Base-by-base conservation (phyloP, 2,329 filamentous ascomycete genomes). In the Aspergillus melleus region DNA sequence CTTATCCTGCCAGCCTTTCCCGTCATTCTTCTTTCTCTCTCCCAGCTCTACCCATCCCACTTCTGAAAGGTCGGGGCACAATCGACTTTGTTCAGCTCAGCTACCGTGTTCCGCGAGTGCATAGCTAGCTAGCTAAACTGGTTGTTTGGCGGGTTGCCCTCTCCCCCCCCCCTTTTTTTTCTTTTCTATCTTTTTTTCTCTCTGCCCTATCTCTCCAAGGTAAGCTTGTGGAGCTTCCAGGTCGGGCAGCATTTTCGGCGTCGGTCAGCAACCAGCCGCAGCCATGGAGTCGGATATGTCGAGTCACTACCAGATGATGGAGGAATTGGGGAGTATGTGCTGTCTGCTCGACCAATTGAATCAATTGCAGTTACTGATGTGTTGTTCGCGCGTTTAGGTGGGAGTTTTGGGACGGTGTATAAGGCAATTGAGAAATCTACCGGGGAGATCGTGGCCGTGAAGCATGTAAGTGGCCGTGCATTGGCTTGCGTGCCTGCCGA, bases 401-500 rank as follows among this genome's bases (percentile, higher is more conserved):
- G 94, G 60, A 97, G 93, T 76, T 99, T 99, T 76, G 95, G 95
- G 58, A 88, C 94, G 49, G 95, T 99, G 32, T 99, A 96, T 84
- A 97, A 97, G 77, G 95, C 92, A 54, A 93, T 97, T 72, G 92
- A 98, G 71, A 91, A 88, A 74, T 82, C 87, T 29, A 97, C 94
- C 1, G 94, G 94, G 65, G 92, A 97, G 70, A 90, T 93, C 46
- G 95, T 98, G 56, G 95, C 95, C 32, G 95, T 99, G 77, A 99
- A 99, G 79, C 92, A 96, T 83, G 92, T 95, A 82, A 72, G 90
- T 79, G 44, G 22, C 22, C 19, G 49, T 42, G 30, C 20, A n/a
- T 19, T 9, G 8, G 16, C 4, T 58, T 32, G 6, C 14, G 12
- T n/a, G 6, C 24, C 16, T 26, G 29, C 20, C 46, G 14, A 29